Base-by-base conservation (phyloP, 805 yeast genomes). In the Tetrapisispora phaffii region DNA sequence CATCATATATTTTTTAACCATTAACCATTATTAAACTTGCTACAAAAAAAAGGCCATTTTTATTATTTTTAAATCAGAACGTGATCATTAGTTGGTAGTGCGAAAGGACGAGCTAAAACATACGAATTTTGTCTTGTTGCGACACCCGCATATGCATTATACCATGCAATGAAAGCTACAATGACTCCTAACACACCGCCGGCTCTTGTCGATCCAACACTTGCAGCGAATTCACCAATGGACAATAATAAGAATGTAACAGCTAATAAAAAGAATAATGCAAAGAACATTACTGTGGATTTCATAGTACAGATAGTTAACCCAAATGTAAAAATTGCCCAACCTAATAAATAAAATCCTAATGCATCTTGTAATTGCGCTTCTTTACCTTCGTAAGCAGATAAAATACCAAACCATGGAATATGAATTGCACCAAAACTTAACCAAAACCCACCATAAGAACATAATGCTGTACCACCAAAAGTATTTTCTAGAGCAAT, bases 361-460 rank as follows among this genome's bases (percentile, higher is more conserved):
- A 80, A 57, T 3, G 82, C 85, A 51, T 73, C 67, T 9, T 55
- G 60, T 21, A 74, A 60, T 42, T 68, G 41, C 2, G 53, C 54
- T 19, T 57, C 59, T 15, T 53, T 57, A 33, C 61, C 71, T 4
- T 56, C 58, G 53, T 79, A 81, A 15, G 87, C 79, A 3, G 62
- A 66, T 23, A 61, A 63, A 46, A 82, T 77, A 28, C 83, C 83
- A 60, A 82, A 82, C 56, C 77, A 73, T 13, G 72, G 72, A 34
- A 80, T 67, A 49, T 73, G 62, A 38, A 82, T 71, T 1, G 85
- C 80, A 28, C 76, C 82, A 55, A 65, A 82, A 20, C 80, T 65
- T 54, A 80, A 57, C 88, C 88, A 82, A 61, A 81, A 82, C 3
- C 80, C 82, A 42, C 88, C 88, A 52, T 70, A 80, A 4, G 81